Percentiles rank a stretch among this genome's conserved stretches.
Evolutionary conservation across 1,284 basidiomycete species (phyloP).

Genomic region (Boletus albobrunnescens): DNA sequence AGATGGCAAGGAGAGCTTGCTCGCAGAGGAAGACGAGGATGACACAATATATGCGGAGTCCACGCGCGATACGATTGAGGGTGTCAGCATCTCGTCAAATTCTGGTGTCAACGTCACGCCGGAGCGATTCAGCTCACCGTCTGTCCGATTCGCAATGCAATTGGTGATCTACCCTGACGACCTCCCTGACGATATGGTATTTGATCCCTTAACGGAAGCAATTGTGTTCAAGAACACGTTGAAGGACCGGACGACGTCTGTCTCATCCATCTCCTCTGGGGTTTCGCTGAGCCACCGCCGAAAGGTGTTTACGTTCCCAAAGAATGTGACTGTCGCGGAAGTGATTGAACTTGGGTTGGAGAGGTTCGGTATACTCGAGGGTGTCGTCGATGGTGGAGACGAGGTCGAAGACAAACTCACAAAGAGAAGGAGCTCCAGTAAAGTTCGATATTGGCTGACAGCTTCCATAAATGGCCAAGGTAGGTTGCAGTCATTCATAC

Average conservation of each 20-base stretch:
- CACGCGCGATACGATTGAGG: conserved; percentile 35
- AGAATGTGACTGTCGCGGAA: conserved; percentile 93
- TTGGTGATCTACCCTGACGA: conserved; percentile 85
- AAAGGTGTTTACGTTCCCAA: conserved; percentile 84
- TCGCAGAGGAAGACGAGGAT: conserved; percentile 39
- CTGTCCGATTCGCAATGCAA: conserved; percentile 81
- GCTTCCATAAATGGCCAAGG: conserved; percentile 61
- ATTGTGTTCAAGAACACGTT: conserved; percentile 78
- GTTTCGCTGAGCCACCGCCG: conserved; percentile 59
- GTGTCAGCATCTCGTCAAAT: conserved; percentile 37
- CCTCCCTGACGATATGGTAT: conserved; percentile 88
- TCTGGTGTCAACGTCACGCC: conserved; percentile 48
- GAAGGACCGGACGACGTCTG: conserved; percentile 46
- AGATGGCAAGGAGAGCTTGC: conserved; percentile 32
- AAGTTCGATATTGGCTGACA: conserved; percentile 79
- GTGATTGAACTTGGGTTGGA: conserved; percentile 91
- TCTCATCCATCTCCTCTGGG: conserved; percentile 44
- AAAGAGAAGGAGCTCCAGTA: conserved; percentile 71
- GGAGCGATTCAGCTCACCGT: conserved; percentile 76
- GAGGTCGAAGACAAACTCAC: conserved; percentile 90
- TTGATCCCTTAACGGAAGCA: conserved; percentile 87
- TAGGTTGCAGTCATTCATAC: conserved; percentile 33
- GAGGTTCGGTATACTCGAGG: conserved; percentile 89
- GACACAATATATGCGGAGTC: conserved; percentile 46
- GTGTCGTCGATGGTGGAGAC: conserved; percentile 96